Evolutionary conservation across 176 grass and related monocot species (phyloP), one percentile per base, ranked within the genome.

Genomic region (Calamus simplicifolius): DNA sequence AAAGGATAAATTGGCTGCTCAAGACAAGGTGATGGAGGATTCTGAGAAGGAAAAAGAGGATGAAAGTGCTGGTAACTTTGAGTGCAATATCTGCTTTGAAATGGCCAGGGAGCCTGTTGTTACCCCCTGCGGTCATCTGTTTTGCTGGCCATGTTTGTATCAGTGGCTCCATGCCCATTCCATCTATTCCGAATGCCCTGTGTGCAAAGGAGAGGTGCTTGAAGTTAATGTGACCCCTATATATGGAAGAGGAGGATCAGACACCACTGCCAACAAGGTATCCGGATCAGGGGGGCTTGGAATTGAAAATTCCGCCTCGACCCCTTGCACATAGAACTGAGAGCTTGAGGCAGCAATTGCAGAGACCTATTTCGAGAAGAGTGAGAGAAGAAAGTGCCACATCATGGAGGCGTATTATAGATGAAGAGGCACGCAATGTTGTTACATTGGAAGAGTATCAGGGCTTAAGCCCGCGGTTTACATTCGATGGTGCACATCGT

Each of bases 131-230:
- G 87, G 93, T 27, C 87, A 97, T 69, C 81, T 97, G 19, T 97
- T 85, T 66, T 97, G 93, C 50, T 97, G 93, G 93, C 55, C 81
- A 55, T 97, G 93, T 64, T 76, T 97, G 67, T 91, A 85, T 51
- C 73, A 54, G 54, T 97, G 93, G 93, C 76, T 97, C 38, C 57
- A 77, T 60, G 58, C 19, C 2, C 81, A 85, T 59, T 59, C 78
- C 29, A 15, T 54, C 5, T 31, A 71, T 27, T 63, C 66, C 48
- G 84, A 91, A 54, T 97, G 93, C 52, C 93, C 93, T 64, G 84
- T 91, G 16, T 97, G 93, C 66, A 97, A 88, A 50, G 84, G 84
- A 13, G 75, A 85, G 69, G 75, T 97, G 57, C 66, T 84, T 0
- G 63, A 82, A 59, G 54, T 48, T 53, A 78, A 79, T 25, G 69